These are phyloP conservation scores for Coniosporium uncinatum DNA, from an alignment of 2,329 filamentous ascomycete species.

Conservation along the genomic window DNA sequence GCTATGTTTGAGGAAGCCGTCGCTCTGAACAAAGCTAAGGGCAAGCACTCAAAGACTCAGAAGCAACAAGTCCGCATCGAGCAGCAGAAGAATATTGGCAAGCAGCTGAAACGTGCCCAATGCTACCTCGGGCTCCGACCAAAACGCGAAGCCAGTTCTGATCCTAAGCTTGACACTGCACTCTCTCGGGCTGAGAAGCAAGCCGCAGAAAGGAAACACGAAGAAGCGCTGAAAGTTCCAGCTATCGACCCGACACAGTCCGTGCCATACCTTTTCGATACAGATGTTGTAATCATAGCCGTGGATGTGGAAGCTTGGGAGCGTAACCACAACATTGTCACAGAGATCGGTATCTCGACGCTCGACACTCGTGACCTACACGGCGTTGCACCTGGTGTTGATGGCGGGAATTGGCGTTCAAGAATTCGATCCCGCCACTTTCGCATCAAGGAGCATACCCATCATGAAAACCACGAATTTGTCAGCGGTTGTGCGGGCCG, in stretches of 20 bases:
- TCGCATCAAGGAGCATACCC: conserved; percentile 62
- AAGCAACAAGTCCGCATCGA: conserved; percentile 41
- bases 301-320: conserved; percentile 86
- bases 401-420: conserved; percentile 60
- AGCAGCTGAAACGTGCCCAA: conserved; percentile 58
- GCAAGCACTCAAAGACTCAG: conserved; percentile 40
- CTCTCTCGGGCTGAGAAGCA: not conserved
- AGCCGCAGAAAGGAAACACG: not conserved
- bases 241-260: conserved; percentile 38
- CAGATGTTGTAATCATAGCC: conserved; percentile 63
- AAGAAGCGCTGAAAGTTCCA: conserved; percentile 16
- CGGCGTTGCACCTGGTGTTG: conserved; percentile 50
- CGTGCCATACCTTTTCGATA: conserved; percentile 41
- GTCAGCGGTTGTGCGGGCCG: conserved; percentile 66
- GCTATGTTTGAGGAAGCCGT: conserved; percentile 42
- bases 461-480: conserved; percentile 61
- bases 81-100: conserved; percentile 45
- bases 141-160: conserved; percentile 4
- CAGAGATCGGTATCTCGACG: conserved; percentile 80
- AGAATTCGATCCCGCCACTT: conserved; percentile 70
- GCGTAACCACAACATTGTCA: conserved; percentile 56
- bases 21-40: conserved; percentile 41
- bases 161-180: not conserved
- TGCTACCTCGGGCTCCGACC: conserved; percentile 65
- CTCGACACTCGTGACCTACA: conserved; percentile 64